phyloP scores from a whole-genome alignment of 2,329 filamentous ascomycete genomes.

The Cadophora malorum region DNA sequence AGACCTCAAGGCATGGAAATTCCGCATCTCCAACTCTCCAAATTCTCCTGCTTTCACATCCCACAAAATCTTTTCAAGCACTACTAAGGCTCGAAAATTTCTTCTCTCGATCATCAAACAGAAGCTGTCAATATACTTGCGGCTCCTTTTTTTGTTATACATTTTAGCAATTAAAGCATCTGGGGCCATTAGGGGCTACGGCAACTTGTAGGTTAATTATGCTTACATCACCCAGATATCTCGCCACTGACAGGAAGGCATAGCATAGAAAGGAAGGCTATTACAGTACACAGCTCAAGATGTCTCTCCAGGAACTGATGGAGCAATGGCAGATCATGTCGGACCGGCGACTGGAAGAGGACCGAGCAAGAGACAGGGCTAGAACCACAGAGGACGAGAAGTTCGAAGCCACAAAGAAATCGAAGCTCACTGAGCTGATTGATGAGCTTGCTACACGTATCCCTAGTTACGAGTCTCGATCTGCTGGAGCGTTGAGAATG shows the following conservation, averaged over 20 bases:
- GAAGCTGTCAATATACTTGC: not conserved
- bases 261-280: not conserved
- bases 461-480: conserved; percentile 13
- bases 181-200: not conserved
- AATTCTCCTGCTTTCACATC: not conserved
- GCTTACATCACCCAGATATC: not conserved
- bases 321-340: conserved; percentile 14
- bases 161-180: not conserved
- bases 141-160: not conserved
- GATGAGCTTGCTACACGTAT: conserved; percentile 1
- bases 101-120: not conserved
- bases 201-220: not conserved
- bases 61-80: not conserved
- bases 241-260: not conserved
- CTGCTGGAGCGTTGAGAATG: not conserved
- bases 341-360: conserved; percentile 5
- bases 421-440: not conserved
- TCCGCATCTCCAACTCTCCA: not conserved
- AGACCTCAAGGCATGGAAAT: too few relatives aligned
- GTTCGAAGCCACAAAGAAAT: conserved; percentile 5
- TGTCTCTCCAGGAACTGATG: conserved; percentile 13
- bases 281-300: not conserved
- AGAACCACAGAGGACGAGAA: not conserved
- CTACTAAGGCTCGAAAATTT: not conserved
- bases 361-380: not conserved